These are phyloP conservation scores for Hypoxylon sp. DNA, from an alignment of 2,329 filamentous ascomycete genomes.

Conservation along the genomic window DNA sequence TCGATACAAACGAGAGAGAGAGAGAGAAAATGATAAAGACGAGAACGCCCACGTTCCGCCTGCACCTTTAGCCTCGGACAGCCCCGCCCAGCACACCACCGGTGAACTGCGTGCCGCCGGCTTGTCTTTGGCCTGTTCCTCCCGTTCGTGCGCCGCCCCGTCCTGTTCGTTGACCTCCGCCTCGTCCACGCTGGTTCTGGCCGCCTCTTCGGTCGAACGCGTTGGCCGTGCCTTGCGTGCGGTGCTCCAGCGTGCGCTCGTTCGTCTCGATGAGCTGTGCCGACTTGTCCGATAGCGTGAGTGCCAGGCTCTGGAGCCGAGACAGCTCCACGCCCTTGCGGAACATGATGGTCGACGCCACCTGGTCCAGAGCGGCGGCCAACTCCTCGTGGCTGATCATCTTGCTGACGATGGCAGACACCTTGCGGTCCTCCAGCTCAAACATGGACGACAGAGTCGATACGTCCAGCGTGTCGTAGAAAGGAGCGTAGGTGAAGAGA, in stretches of 20 bases:
- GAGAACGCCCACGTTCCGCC: slow-evolving; percentile 10
- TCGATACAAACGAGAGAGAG: slow-evolving; percentile 42
- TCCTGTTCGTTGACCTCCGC: slow-evolving; percentile 62
- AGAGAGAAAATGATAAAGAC: slow-evolving; percentile 13
- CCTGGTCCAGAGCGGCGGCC: slow-evolving; percentile 93
- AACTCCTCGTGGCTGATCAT: slow-evolving; percentile 99
- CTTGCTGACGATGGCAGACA: slow-evolving; percentile 93
- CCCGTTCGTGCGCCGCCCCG: slow-evolving; percentile 54
- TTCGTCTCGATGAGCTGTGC: slow-evolving; percentile 95
- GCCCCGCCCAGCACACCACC: slow-evolving; percentile 79
- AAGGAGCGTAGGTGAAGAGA: slow-evolving; percentile 98
- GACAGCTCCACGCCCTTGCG: slow-evolving; percentile 98
- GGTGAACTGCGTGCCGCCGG: slow-evolving; percentile 80
- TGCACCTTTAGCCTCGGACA: slow-evolving; percentile 62
- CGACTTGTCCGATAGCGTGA: slow-evolving; percentile 95
- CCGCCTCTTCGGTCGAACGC: slow-evolving; percentile 94
- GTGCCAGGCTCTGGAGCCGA: slow-evolving; percentile 90
- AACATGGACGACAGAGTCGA: slow-evolving; percentile 91
- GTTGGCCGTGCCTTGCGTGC: slow-evolving; percentile 93
- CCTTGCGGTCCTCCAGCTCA: slow-evolving; percentile 89
- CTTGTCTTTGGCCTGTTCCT: slow-evolving; percentile 71
- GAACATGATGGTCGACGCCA: slow-evolving; percentile 98
- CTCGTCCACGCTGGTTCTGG: slow-evolving; percentile 70
- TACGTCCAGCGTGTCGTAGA: slow-evolving; percentile 95
- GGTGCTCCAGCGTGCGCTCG: slow-evolving; percentile 95